Evolutionary conservation across 2,329 filamentous ascomycete species (phyloP).

Genomic region (Trichophyton mentagrophytes): DNA sequence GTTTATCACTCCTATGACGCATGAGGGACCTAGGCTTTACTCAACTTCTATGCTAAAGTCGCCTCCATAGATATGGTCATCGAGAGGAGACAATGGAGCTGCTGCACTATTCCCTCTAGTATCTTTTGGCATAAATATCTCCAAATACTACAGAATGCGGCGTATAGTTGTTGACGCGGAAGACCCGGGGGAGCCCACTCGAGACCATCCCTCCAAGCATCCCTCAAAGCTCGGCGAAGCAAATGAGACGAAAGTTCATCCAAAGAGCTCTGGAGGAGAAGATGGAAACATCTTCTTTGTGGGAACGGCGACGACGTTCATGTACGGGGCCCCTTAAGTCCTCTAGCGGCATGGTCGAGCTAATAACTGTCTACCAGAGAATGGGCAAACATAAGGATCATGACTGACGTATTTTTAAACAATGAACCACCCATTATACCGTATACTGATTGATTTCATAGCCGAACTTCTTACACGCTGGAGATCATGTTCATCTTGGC

Average conservation of each 20-base stretch:
- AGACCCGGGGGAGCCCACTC: slow-evolving; percentile 27
- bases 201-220: slow-evolving; percentile 20
- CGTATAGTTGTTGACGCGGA: slow-evolving; percentile 24
- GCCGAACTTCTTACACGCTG: slow-evolving; percentile 53
- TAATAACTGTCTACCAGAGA: slow-evolving; percentile 18
- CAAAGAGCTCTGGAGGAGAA: slow-evolving; percentile 21
- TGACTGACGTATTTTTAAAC: slow-evolving; percentile 25
- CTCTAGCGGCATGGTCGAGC: not conserved
- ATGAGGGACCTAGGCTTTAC: not conserved
- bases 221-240: slow-evolving; percentile 26
- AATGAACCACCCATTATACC: not conserved
- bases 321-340: slow-evolving; percentile 14
- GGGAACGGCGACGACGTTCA: slow-evolving; percentile 29
- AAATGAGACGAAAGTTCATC: slow-evolving; percentile 35
- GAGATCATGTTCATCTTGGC: slow-evolving; percentile 54
- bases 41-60: not conserved
- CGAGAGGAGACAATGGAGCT: not conserved
- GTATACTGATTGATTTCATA: slow-evolving; percentile 15
- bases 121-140: not conserved
- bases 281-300: slow-evolving; percentile 30
- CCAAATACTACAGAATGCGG: not conserved
- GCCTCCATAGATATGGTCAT: not conserved
- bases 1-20: not conserved
- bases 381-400: slow-evolving; percentile 28
- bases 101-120: not conserved